phyloP scores from a whole-genome alignment of 2,329 filamentous ascomycete genomes.

The Monosporascus sp. region DNA sequence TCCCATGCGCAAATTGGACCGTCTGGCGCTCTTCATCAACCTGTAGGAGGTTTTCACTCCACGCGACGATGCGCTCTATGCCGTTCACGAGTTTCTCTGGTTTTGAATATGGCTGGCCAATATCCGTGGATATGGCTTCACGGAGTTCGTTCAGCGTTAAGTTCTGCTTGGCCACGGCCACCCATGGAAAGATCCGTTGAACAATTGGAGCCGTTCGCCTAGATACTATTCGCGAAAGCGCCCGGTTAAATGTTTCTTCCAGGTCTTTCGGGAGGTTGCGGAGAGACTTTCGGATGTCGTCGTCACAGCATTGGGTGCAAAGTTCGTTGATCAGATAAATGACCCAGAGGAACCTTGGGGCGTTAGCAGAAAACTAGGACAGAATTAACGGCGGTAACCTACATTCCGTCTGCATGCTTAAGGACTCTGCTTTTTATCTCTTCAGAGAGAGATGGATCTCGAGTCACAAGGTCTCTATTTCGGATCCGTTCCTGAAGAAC shows the following conservation, averaged over 20 bases:
- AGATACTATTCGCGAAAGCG: too few relatives aligned
- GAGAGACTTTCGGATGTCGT: conserved; percentile 22
- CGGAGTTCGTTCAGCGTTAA: conserved; percentile 30
- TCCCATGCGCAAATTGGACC: conserved; percentile 15
- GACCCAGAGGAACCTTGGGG: conserved; percentile 15
- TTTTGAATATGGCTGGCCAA: conserved; percentile 20
- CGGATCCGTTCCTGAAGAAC: conserved; percentile 9
- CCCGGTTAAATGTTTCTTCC: conserved; percentile 19
- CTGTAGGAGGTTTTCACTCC: conserved; percentile 14
- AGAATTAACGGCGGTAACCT: conserved; percentile 5
- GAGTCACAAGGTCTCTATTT: conserved; percentile 5
- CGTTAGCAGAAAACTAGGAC: background rate
- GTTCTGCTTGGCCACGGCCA: conserved; percentile 25
- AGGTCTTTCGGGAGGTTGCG: conserved; percentile 25
- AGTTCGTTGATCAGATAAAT: conserved; percentile 13
- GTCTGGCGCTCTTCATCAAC: conserved; percentile 11
- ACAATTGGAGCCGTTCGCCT: conserved; percentile 10
- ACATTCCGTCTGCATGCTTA: conserved; percentile 28
- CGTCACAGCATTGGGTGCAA: conserved; percentile 9
- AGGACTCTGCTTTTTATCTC: conserved; percentile 22
- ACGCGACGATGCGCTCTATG: conserved; percentile 14
- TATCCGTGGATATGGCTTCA: conserved; percentile 31
- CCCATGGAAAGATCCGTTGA: conserved; percentile 26
- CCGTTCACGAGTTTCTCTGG: conserved; percentile 21
- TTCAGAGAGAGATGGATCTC: conserved; percentile 7